phyloP scores from a whole-genome alignment of 2,329 filamentous ascomycete genomes.

The Byssoonygena ceratinophila region DNA sequence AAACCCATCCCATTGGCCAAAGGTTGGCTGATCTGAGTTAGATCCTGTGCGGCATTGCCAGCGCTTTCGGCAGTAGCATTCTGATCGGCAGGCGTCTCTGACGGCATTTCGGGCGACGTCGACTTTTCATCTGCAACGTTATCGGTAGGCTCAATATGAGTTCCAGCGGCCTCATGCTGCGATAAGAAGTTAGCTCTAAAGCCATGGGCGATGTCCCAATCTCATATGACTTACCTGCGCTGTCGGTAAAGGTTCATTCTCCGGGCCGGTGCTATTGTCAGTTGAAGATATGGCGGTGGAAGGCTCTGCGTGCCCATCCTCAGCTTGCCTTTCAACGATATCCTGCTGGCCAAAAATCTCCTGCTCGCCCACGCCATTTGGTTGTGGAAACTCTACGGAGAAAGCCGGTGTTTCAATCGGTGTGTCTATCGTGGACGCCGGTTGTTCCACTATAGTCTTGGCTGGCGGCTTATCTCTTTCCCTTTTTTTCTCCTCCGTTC shows the following conservation, averaged over 20 bases:
- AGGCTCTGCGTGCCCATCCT: not conserved
- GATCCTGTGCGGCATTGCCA: not conserved
- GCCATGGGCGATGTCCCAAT: not conserved
- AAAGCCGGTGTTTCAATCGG: not conserved
- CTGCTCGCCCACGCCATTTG: not conserved
- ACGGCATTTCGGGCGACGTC: not conserved
- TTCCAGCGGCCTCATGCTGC: not conserved
- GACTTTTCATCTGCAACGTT: not conserved
- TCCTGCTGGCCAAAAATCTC: not conserved
- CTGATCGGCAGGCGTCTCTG: not conserved
- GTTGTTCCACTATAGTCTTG: slow-evolving; percentile 21
- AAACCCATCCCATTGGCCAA: slow-evolving; percentile 29
- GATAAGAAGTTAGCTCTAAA: not conserved
- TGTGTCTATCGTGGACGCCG: slow-evolving; percentile 15
- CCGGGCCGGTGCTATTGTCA: not conserved
- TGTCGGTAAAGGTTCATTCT: not conserved
- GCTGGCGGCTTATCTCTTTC: slow-evolving; percentile 48
- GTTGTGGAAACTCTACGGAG: not conserved
- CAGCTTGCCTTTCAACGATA: no score
- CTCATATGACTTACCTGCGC: not conserved
- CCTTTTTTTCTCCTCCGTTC: slow-evolving; percentile 82
- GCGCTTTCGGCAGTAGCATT: slow-evolving; percentile 16
- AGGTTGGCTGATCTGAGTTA: not conserved
- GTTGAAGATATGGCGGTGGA: not conserved
- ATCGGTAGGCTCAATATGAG: not conserved